A percentile compares a stretch with the other conserved stretches of the same genome.
phyloP scores from a whole-genome alignment of 169 alveolate species.

The Cryptosporidium ryanae region DNA sequence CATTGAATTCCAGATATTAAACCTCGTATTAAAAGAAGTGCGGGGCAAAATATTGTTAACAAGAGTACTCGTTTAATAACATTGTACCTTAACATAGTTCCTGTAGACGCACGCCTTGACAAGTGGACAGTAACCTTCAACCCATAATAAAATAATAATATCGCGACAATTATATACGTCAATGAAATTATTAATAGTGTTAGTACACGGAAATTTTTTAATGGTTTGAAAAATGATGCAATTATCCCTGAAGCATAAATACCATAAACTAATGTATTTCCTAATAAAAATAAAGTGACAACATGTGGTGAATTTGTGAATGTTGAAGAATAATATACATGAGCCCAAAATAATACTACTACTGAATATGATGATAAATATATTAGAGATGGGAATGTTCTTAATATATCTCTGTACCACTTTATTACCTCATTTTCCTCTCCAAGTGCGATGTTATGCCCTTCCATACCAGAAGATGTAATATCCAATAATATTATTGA shows the following conservation, averaged over 20 bases:
- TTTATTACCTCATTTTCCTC: constrained; percentile 26
- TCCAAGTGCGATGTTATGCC: background rate
- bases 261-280: constrained; percentile 41
- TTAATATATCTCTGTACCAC: constrained; percentile 35
- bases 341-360: constrained; percentile 73
- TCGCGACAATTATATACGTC: constrained; percentile 18
- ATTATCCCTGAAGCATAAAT: constrained; percentile 27
- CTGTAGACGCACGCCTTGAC: constrained; percentile 70
- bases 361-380: constrained; percentile 60
- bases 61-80: constrained; percentile 61
- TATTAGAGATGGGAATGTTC: constrained; percentile 58
- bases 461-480: constrained; percentile 18
- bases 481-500: constrained; percentile 58
- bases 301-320: constrained; percentile 54
- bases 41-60: constrained; percentile 70
- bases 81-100: constrained; percentile 57
- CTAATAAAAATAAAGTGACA: constrained; percentile 22
- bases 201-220: constrained; percentile 1
- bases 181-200: constrained; percentile 27
- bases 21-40: constrained; percentile 44
- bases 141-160: constrained; percentile 61
- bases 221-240: constrained; percentile 5
- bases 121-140: constrained; percentile 47
- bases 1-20: constrained; percentile 40
- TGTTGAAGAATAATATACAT: constrained; percentile 51